A percentile compares a stretch with the other conserved stretches of the same genome.
These are phyloP conservation scores for Venturia effusa DNA, from an alignment of 2,329 filamentous ascomycete genomes.

Conservation along the genomic window DNA sequence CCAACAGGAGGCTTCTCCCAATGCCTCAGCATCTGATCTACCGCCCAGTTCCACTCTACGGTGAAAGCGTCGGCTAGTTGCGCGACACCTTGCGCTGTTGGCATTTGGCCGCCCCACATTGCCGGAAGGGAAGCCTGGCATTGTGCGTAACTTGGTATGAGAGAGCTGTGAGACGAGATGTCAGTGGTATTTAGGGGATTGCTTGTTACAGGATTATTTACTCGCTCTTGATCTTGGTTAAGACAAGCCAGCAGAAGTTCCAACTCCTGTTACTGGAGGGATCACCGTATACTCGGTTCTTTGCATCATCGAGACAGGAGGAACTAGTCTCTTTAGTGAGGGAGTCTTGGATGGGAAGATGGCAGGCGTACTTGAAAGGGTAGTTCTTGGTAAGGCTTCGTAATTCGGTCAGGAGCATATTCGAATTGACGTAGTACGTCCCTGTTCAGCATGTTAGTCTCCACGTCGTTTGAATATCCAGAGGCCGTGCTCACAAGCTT, in stretches of 20 bases:
- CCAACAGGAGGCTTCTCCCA: constrained; percentile 48
- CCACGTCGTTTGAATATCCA: too few relatives aligned
- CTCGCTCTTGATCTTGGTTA: constrained; percentile 56
- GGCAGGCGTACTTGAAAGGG: constrained; percentile 39
- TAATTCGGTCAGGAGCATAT: constrained; percentile 61
- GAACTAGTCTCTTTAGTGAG: constrained; percentile 29
- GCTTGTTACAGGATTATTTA: constrained; percentile 28
- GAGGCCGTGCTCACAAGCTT: constrained; percentile 41
- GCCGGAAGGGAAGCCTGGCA: constrained; percentile 50
- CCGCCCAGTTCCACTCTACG: constrained; percentile 55
- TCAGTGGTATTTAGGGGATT: constrained; percentile 12
- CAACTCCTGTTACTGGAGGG: constrained; percentile 58
- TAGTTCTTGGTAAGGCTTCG: constrained; percentile 56
- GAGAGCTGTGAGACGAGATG: constrained; percentile 32
- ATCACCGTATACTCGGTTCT: constrained; percentile 51
- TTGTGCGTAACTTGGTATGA: constrained; percentile 51
- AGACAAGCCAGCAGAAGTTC: constrained; percentile 65
- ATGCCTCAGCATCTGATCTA: constrained; percentile 56
- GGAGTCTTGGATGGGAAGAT: neutral
- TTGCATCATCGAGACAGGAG: constrained; percentile 54
- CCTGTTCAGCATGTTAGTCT: constrained; percentile 15
- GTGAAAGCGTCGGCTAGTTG: constrained; percentile 53
- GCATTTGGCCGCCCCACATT: constrained; percentile 58
- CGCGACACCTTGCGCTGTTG: constrained; percentile 44
- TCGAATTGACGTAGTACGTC: constrained; percentile 59